phyloP scores from a whole-genome alignment of 2,329 filamentous ascomycete genomes.

The Boeremia exigua region DNA sequence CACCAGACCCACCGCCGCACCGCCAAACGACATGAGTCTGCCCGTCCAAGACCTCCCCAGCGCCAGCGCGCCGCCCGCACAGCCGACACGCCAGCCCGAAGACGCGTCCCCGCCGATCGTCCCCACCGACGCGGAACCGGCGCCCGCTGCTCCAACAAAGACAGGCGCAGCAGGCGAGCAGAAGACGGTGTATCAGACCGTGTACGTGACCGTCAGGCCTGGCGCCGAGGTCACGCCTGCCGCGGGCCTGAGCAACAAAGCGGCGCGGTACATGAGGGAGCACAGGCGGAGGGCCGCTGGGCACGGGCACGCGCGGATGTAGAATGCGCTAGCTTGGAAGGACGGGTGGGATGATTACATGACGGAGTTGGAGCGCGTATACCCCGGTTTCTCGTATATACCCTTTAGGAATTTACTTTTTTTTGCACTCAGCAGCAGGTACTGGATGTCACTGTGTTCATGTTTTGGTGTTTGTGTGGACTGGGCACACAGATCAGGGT shows the following conservation, averaged over 20 bases:
- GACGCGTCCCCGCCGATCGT: neutral
- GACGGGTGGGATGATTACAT: neutral
- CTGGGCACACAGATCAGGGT: too few species aligned
- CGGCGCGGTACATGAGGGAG: conserved; percentile 24
- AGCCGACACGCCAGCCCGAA: conserved; percentile 8
- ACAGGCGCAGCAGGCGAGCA: conserved; percentile 7
- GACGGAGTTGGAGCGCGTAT: conserved; percentile 14
- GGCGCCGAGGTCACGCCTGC: conserved; percentile 17
- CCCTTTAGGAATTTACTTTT: neutral
- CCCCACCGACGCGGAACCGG: conserved; percentile 6
- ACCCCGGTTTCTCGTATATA: conserved; percentile 21
- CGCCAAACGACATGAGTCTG: conserved; percentile 2
- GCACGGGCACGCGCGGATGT: conserved; percentile 20
- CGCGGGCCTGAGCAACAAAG: conserved; percentile 14
- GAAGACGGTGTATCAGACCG: conserved; percentile 24
- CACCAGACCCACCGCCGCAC: conserved; percentile 7
- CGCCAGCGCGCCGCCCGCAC: neutral
- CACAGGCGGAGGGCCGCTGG: conserved; percentile 23
- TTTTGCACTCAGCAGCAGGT: too few species aligned
- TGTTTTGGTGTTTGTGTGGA: too few species aligned
- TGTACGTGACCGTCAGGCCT: conserved; percentile 23
- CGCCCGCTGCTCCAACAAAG: conserved; percentile 11
- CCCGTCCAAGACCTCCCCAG: neutral
- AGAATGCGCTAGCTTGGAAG: neutral
- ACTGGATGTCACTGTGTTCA: too few species aligned